Evolutionary conservation across 768 basidiomycete genomes (phyloP).

Genomic region (Lactarius hatsudake): DNA sequence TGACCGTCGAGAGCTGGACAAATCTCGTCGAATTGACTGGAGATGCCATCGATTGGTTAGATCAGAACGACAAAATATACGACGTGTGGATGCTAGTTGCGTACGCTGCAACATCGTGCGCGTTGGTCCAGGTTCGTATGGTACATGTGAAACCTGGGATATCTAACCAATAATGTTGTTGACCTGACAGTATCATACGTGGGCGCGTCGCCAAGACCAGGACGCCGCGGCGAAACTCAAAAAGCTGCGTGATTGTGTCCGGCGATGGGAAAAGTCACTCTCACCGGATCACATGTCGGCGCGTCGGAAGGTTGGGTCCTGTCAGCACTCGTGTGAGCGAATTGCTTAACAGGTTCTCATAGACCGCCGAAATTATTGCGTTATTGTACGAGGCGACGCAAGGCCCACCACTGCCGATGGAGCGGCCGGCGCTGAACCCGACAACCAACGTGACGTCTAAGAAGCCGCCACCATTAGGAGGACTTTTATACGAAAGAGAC

Average conservation of each 20-base stretch:
- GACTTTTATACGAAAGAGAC: constrained; percentile 75
- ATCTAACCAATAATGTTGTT: background rate
- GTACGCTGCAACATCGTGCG: constrained; percentile 85
- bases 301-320: constrained; percentile 72
- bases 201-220: constrained; percentile 77
- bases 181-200: constrained; percentile 79
- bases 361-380: constrained; percentile 92
- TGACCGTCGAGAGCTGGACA: constrained; percentile 80
- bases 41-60: constrained; percentile 88
- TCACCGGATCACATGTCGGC: constrained; percentile 94
- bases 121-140: constrained; percentile 76
- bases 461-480: constrained; percentile 46
- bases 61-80: constrained; percentile 72
- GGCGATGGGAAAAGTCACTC: constrained; percentile 82
- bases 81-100: constrained; percentile 87
- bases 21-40: constrained; percentile 68
- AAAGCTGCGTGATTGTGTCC: constrained; percentile 79
- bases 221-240: constrained; percentile 72
- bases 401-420: constrained; percentile 50
- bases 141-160: background rate
- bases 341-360: constrained; percentile 22
- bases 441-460: constrained; percentile 65
- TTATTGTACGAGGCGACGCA: constrained; percentile 93
- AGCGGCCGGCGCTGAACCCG: constrained; percentile 70
- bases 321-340: constrained; percentile 25